A percentile compares a stretch with the other conserved stretches of the same genome.
Conservation (phyloP, 176 grass and related monocot genomes). For the Carex littledalei region DNA sequence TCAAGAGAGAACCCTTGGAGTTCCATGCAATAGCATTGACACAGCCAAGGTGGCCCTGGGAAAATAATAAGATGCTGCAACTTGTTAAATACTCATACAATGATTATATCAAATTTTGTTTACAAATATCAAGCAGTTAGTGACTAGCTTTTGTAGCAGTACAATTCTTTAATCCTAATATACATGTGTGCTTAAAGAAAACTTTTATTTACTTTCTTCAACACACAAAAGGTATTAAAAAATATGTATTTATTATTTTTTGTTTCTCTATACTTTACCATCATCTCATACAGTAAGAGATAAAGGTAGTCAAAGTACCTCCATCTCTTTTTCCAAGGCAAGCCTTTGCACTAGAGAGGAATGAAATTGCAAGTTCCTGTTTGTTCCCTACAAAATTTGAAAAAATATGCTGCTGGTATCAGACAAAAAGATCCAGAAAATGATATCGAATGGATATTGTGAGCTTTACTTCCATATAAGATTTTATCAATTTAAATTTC, state of each 20-base stretch:
- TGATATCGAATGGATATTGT: neutral
- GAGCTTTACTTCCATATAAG: neutral
- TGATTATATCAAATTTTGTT: neutral
- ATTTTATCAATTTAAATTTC: neutral
- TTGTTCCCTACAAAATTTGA: constrained; percentile 45
- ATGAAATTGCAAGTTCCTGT: constrained; percentile 61
- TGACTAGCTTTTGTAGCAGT: neutral
- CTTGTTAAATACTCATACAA: neutral
- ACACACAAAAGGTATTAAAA: neutral
- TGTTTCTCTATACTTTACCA: neutral
- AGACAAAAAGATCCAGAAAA: neutral
- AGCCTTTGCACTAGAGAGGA: constrained; percentile 81
- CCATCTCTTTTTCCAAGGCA: constrained; percentile 76
- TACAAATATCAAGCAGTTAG: neutral
- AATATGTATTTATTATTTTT: neutral
- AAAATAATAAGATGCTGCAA: neutral
- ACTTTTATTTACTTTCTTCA: neutral
- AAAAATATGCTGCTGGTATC: neutral
- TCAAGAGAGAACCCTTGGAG: constrained; percentile 76
- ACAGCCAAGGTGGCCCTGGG: constrained; percentile 78
- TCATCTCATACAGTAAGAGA: neutral
- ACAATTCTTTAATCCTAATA: neutral
- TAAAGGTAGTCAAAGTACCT: constrained; percentile 36
- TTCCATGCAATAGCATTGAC: constrained; percentile 97
- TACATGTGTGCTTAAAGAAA: neutral